A percentile compares a stretch with the other conserved stretches of the same genome.
Evolutionary conservation across 352 stramenopile species (phyloP).

Genomic region (Globisporangium polare): DNA sequence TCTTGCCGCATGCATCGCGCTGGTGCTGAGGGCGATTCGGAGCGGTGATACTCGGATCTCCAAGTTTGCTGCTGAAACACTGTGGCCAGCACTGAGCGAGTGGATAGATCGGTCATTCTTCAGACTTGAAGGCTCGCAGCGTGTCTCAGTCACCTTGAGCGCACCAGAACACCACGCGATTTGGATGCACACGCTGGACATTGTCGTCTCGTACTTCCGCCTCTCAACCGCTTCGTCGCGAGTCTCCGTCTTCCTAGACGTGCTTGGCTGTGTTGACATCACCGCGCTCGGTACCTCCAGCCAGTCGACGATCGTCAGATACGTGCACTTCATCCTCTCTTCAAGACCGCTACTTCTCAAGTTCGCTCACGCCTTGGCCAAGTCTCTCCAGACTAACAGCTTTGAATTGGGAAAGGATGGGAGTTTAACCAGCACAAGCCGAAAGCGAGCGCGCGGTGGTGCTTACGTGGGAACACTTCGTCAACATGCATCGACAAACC

Average conservation of each 20-base stretch:
- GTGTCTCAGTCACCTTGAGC: background rate
- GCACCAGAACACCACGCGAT: background rate
- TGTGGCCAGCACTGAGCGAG: constrained; percentile 31
- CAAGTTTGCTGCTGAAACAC: constrained; percentile 24
- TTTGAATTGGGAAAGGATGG: constrained; percentile 14
- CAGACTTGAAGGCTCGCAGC: constrained; percentile 14
- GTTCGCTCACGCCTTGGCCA: constrained; percentile 14
- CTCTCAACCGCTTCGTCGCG: constrained; percentile 1
- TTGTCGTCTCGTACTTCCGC: constrained; percentile 11
- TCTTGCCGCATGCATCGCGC: constrained; percentile 16
- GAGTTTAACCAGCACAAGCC: constrained; percentile 14
- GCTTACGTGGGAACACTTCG: constrained; percentile 5
- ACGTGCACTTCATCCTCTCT: constrained; percentile 14
- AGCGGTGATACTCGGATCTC: constrained; percentile 20
- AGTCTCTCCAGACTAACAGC: constrained; percentile 13
- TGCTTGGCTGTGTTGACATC: constrained; percentile 14
- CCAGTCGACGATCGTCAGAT: constrained; percentile 5
- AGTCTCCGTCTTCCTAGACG: constrained; percentile 5
- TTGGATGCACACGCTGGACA: constrained; percentile 10
- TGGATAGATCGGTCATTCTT: constrained; percentile 14
- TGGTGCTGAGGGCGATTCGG: constrained; percentile 28
- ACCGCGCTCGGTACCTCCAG: background rate
- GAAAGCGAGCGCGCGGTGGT: constrained; percentile 13
- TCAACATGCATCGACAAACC: background rate
- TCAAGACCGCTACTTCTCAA: constrained; percentile 12